These are phyloP conservation scores for Hymenoscyphus occultus DNA, from an alignment of 2,329 filamentous ascomycete species.

Conservation along the genomic window DNA sequence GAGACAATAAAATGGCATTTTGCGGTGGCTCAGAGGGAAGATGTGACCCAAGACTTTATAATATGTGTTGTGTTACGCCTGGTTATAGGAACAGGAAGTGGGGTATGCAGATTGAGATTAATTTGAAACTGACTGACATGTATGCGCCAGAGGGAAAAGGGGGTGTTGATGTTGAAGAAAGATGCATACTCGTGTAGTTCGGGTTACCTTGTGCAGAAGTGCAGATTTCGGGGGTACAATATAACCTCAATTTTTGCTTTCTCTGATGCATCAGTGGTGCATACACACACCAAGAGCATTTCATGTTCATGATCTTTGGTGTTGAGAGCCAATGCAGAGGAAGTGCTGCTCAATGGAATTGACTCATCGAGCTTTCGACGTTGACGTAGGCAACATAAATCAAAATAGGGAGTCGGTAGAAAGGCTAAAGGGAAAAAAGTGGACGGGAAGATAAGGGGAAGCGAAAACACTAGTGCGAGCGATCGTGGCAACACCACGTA, in stretches of 20 bases:
- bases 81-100: neutral
- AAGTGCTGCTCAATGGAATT: neutral
- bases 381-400: neutral
- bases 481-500: too few species aligned
- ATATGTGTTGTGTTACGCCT: neutral
- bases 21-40: neutral
- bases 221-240: too few species aligned
- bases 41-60: neutral
- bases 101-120: neutral
- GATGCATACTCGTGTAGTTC: too few species aligned
- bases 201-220: too few species aligned
- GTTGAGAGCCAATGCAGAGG: neutral
- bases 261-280: too few species aligned
- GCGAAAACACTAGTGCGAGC: neutral
- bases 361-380: neutral
- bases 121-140: neutral
- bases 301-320: neutral
- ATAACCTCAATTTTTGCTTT: too few species aligned
- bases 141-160: neutral
- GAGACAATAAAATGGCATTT: neutral
- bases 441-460: neutral
- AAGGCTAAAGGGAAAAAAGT: neutral
- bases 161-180: too few species aligned
- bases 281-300: too few species aligned
- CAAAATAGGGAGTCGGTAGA: neutral